A percentile compares a stretch with the other conserved stretches of the same genome.
These are phyloP conservation scores for Pulicaria dysenterica DNA, from an alignment of 129 eudicot species.

Conservation along the genomic window DNA sequence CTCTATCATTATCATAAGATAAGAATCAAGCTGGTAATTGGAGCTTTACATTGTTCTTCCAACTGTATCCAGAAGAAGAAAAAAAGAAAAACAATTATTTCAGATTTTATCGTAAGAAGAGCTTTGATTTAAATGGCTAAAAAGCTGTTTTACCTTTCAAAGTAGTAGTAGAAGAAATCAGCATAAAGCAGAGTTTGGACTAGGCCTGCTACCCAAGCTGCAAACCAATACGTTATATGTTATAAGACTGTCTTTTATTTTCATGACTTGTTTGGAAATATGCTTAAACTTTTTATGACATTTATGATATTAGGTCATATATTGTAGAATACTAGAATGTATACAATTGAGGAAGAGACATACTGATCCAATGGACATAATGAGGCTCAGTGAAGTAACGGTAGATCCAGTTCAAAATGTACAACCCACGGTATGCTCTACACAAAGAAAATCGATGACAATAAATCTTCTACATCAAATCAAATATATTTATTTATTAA, in stretches of 20 bases:
- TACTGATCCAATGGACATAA: conserved; percentile 93
- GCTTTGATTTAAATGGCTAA: neutral
- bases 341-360: conserved; percentile 25
- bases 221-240: conserved; percentile 31
- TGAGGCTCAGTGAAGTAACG: conserved; percentile 99
- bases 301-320: neutral
- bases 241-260: neutral
- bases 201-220: conserved; percentile 95
- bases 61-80: conserved; percentile 51
- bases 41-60: conserved; percentile 94
- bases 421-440: conserved; percentile 90
- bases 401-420: conserved; percentile 92
- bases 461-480: conserved; percentile 6
- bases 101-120: neutral
- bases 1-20: conserved; percentile 36
- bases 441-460: conserved; percentile 21
- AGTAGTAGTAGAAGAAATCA: conserved; percentile 98
- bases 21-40: conserved; percentile 81
- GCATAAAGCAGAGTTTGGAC: conserved; percentile 93
- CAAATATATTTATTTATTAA: neutral
- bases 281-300: neutral
- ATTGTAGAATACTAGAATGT: neutral
- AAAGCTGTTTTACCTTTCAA: conserved; percentile 65
- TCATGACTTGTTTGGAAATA: neutral
- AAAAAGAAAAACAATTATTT: conserved; percentile 1